Evolutionary conservation across 2,329 filamentous ascomycete genomes (phyloP), one percentile per base, ranked within the genome.

Genomic region (Scorias spongiosa): DNA sequence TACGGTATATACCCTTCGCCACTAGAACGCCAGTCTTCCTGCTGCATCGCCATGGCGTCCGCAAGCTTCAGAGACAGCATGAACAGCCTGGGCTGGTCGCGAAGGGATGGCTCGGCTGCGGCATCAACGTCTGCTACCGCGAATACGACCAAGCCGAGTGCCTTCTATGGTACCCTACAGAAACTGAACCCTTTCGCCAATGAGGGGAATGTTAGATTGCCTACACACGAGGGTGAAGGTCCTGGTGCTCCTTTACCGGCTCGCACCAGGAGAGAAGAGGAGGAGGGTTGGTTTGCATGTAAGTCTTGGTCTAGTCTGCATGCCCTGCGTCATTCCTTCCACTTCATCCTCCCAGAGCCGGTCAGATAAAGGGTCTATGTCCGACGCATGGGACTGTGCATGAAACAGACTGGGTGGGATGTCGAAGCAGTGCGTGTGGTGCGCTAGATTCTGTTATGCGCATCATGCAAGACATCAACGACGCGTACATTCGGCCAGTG

Each of bases 201-300:
- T 58, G 75, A 81, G 61, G 87, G 88, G 62, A 93, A 94, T 74
- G 81, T 96, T 52, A 80, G 84, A 63, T 78, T 98, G 41, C 89
- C 91, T 45, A 91, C 85, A 42, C 80, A 80, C 54, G 88, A 94
- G 48, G 56, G 57, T 43, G 88, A 94, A 48, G 58, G 46, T 14
- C 72, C 84, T 30, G 87, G 86, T 41, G 87, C 89, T 51, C 87
- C 88, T 51, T 68, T 95, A 41, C 89, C 89, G 42, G 87, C 87
- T 48, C 78, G 85, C 49, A 84, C 64, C 59, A 76, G 88, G 57
- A 79, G 88, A 55, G 88, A 95, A 60, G 91, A 96, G 65, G 89
- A 96, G 61, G 91, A 95, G 66, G 84, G 81, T 51, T 95, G 84
- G 79, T 88, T 95, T 76, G 81, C 84, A 58, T 71, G 91, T 98